Base-by-base conservation (phyloP, 2,329 filamentous ascomycete genomes). In the Phoma herbarum region DNA sequence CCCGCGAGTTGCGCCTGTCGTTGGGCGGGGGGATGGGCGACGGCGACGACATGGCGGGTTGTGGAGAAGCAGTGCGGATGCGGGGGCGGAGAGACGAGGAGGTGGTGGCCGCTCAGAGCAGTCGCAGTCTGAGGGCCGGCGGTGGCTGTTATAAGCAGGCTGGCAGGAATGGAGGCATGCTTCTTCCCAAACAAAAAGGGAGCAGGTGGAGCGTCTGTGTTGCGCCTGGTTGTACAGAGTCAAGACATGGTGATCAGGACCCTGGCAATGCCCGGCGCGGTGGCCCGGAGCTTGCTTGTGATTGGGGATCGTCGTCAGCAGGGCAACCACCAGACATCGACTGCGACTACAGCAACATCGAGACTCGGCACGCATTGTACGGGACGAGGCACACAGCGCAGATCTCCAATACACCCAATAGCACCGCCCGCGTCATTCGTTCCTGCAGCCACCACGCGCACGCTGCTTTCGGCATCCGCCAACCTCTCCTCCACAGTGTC, bases 11-110 rank as follows among this genome's bases (percentile, higher is more conserved):
- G 20, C 74, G 73, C 35, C 74, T 63, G 68, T 73, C 69, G 65
- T 75, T 72, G 42, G 75, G 73, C 54, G 71, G 70, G 31, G 74
- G 72, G 57, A 76, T 75, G 51, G 75, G 72, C 57, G 70, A 69
- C 43, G 71, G 72, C 39, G 73, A 73, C 51, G 74, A 72, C 75
- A 77, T 78, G 67, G 57, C 45, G 46, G 53, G 55, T 49, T 59
- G 51, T 45, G 20, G 37, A 33, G 51, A 45, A 31, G 45, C 14
- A 20, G 41, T 26, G 49, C 25, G 48, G 50, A 55, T 62, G 57
- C 49, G 22, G 23, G 33, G 18, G 25, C 42, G 18, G 55, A 29
- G 43, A 8, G 43, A 18, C 26, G 43, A 29, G 43, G 25, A 29
- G 43, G 26, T 20, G 43, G 57, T 60, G 53, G 48, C 43, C 48